phyloP scores from a whole-genome alignment of 495 filamentous ascomycete species.

The Tricharina praecox region DNA sequence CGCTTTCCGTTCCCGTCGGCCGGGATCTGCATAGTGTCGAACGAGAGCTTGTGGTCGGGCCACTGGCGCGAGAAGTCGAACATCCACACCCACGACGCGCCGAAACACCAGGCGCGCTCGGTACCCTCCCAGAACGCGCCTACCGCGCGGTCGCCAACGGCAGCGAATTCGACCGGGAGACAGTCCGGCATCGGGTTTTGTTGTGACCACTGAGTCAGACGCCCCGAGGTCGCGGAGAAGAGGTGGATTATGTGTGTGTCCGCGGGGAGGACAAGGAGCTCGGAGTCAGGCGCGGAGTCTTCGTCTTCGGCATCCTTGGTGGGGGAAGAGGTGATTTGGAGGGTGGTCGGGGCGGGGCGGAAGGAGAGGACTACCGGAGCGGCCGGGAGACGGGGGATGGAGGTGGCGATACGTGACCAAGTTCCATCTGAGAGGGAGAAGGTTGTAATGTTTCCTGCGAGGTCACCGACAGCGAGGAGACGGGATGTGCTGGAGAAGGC shows the following conservation, averaged over 20 bases:
- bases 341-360: conserved; percentile 34
- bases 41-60: conserved; percentile 28
- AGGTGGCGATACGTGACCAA: conserved; percentile 54
- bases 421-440: conserved; percentile 44
- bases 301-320: conserved; percentile 32
- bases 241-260: conserved; percentile 52
- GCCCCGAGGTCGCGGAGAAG: conserved; percentile 57
- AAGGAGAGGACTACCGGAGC: conserved; percentile 60
- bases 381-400: conserved; percentile 61
- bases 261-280: conserved; percentile 58
- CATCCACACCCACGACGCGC: conserved; percentile 78
- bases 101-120: conserved; percentile 72
- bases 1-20: conserved; percentile 12
- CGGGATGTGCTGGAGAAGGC: conserved; percentile 69
- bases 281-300: conserved; percentile 35
- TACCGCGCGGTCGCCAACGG: conserved; percentile 57
- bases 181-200: conserved; percentile 51
- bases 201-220: conserved; percentile 67
- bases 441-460: conserved; percentile 73
- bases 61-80: conserved; percentile 66
- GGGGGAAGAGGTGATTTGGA: conserved; percentile 24
- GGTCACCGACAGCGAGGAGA: conserved; percentile 58
- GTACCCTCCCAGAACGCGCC: conserved; percentile 65
- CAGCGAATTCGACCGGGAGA: conserved; percentile 54
- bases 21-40: conserved; percentile 7